Conservation (phyloP, 1,284 basidiomycete genomes). For the Moniliophthora roreri region DNA sequence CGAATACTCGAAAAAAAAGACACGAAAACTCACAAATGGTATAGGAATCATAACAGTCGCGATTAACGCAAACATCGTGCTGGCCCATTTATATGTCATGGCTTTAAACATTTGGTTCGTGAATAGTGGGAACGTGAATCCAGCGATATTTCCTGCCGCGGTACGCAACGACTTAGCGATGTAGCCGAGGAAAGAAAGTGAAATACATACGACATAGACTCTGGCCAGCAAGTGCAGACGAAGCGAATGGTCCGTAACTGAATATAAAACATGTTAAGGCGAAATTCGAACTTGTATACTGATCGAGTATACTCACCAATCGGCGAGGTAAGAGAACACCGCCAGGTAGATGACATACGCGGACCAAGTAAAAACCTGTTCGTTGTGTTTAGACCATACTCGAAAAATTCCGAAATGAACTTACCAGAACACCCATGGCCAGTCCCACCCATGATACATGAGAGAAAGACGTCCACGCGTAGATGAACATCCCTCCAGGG, state of each 20-base stretch:
- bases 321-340: constrained; percentile 72
- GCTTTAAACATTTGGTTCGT: constrained; percentile 58
- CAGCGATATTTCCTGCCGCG: constrained; percentile 36
- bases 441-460: constrained; percentile 57
- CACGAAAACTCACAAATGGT: constrained; percentile 47
- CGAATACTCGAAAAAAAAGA: constrained; percentile 7
- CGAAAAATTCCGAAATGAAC: constrained; percentile 15
- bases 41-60: constrained; percentile 63
- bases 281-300: neutral
- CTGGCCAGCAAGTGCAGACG: constrained; percentile 77
- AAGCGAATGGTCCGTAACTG: constrained; percentile 70
- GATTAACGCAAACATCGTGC: constrained; percentile 65
- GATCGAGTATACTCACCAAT: constrained; percentile 39
- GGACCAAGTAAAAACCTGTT: constrained; percentile 53
- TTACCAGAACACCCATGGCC: constrained; percentile 35
- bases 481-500: constrained; percentile 66
- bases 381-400: constrained; percentile 7
- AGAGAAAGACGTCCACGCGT: constrained; percentile 58
- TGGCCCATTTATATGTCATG: constrained; percentile 70
- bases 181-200: neutral
- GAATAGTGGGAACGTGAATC: constrained; percentile 64
- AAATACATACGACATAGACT: constrained; percentile 58
- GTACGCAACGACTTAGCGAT: neutral
- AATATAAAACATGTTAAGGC: neutral
- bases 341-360: constrained; percentile 59